phyloP scores from a whole-genome alignment of 345 rosid species.

The Lumnitzera racemosa region DNA sequence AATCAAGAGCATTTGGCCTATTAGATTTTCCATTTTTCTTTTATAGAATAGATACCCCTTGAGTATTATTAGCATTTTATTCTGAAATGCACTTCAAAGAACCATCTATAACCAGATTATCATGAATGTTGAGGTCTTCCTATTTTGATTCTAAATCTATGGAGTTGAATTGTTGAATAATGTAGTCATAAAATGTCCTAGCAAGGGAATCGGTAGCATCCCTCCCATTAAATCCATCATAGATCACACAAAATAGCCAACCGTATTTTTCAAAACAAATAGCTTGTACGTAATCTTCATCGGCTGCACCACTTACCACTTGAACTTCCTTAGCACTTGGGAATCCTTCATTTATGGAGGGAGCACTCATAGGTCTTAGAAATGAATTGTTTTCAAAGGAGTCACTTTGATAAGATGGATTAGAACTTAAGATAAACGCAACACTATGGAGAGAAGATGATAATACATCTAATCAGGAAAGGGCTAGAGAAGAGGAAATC shows the following conservation, averaged over 20 bases:
- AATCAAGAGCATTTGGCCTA: conserved; percentile 17
- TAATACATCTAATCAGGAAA: conserved; percentile 73
- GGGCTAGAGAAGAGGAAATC: conserved; percentile 65
- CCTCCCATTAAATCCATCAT: conserved; percentile 93
- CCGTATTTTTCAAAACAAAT: conserved; percentile 96
- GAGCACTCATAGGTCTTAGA: conserved; percentile 48
- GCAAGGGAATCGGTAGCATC: conserved; percentile 98
- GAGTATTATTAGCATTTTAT: conserved; percentile 7
- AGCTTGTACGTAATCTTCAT: conserved; percentile 95
- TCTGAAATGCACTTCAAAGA: conserved; percentile 19
- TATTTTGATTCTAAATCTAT: conserved; percentile 52
- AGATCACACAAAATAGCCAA: conserved; percentile 84
- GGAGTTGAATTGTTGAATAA: conserved; percentile 43
- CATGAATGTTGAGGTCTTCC: conserved; percentile 14
- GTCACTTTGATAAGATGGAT: conserved; percentile 51
- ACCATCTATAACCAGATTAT: conserved; percentile 15
- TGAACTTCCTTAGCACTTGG: conserved; percentile 70
- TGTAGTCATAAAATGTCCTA: conserved; percentile 77
- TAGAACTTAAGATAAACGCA: conserved; percentile 71
- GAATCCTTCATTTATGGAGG: conserved; percentile 65
- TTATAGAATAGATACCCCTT: conserved; percentile 8
- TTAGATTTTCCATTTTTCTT: conserved; percentile 7
- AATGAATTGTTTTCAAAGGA: conserved; percentile 61
- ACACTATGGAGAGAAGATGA: conserved; percentile 85
- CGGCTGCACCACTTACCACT: conserved; percentile 98